A percentile compares a stretch with the other conserved stretches of the same genome.
Conservation (phyloP, 768 basidiomycete genomes). For the Trametes cingulata region DNA sequence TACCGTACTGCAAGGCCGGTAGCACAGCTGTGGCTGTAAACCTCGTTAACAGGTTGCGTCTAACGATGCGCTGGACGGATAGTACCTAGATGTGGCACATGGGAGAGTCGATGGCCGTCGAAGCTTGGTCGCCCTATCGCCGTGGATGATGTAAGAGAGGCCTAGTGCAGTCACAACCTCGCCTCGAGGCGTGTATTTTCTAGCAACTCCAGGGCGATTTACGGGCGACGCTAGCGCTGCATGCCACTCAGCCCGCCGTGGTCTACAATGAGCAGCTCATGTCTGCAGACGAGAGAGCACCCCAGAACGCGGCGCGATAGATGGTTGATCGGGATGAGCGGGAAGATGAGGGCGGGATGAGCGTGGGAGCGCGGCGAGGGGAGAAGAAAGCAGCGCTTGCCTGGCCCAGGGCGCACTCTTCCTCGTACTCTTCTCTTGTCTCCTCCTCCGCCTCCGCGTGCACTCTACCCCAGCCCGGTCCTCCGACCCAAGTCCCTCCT, state of each 20-base stretch:
- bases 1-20: too few species aligned
- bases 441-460: background rate
- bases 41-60: too few species aligned
- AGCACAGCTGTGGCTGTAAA: too few species aligned
- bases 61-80: too few species aligned
- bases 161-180: background rate
- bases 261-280: background rate
- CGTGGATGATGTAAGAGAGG: slow-evolving; percentile 7
- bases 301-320: background rate
- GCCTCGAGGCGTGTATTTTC: background rate
- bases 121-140: slow-evolving; percentile 13
- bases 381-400: background rate
- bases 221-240: background rate
- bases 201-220: background rate
- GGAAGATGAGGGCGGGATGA: background rate
- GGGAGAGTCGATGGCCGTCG: too few species aligned
- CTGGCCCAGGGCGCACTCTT: background rate
- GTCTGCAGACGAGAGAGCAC: too few species aligned
- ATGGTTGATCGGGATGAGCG: background rate
- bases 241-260: background rate
- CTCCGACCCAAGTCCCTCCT: slow-evolving; percentile 20
- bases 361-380: slow-evolving; percentile 1
- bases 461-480: slow-evolving; percentile 1
- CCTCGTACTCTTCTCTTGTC: background rate
- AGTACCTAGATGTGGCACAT: too few species aligned